phyloP scores from a whole-genome alignment of 2,329 filamentous ascomycete genomes.

The Hypoxylon sp. region DNA sequence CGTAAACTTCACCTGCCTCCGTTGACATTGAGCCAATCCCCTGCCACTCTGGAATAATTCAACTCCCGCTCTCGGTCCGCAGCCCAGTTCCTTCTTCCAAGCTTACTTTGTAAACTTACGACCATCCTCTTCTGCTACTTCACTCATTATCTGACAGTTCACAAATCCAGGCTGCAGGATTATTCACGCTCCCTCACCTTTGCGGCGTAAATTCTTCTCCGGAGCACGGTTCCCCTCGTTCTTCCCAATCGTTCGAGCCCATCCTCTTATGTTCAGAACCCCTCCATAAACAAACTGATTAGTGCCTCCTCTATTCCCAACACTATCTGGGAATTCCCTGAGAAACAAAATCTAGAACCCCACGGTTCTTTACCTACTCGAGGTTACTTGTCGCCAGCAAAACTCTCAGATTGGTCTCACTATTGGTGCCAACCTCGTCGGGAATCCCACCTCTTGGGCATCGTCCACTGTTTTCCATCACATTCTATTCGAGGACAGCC shows the following conservation, averaged over 20 bases:
- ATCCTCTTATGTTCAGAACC: constrained; percentile 7
- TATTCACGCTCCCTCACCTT: constrained; percentile 4
- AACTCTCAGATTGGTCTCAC: constrained; percentile 14
- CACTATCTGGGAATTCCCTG: background rate
- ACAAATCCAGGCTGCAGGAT: constrained; percentile 10
- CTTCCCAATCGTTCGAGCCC: constrained; percentile 20
- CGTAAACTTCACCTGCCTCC: constrained; percentile 10
- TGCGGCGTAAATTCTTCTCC: constrained; percentile 22
- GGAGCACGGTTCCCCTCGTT: constrained; percentile 29
- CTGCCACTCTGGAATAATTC: constrained; percentile 17
- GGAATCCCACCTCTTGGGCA: constrained; percentile 15
- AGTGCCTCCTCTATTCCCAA: constrained; percentile 10
- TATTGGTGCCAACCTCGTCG: constrained; percentile 9
- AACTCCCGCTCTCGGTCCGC: constrained; percentile 28
- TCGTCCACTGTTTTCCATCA: constrained; percentile 21
- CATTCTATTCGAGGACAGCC: constrained; percentile 16
- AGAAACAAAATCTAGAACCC: background rate
- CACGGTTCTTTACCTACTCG: constrained; percentile 1
- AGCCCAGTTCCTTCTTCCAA: constrained; percentile 4
- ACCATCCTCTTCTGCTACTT: constrained; percentile 6
- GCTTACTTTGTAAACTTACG: constrained; percentile 1
- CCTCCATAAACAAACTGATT: constrained; percentile 20
- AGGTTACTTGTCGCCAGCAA: constrained; percentile 1
- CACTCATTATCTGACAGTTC: constrained; percentile 23
- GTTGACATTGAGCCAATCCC: constrained; percentile 15